Evolutionary conservation across 768 basidiomycete genomes (phyloP).

Genomic region (Agaricus subrufescens): DNA sequence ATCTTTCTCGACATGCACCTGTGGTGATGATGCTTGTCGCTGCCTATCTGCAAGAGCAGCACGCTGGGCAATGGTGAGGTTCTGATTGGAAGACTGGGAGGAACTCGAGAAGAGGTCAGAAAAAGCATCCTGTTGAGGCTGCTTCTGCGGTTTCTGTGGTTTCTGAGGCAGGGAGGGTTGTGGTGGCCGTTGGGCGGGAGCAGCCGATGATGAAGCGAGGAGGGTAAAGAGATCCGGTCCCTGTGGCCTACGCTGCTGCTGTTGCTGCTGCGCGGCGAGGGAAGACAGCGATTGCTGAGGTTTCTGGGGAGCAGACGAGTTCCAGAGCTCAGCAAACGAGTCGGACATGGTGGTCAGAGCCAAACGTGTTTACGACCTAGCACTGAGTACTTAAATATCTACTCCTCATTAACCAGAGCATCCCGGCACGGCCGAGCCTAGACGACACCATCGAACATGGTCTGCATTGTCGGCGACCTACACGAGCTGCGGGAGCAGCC

Average conservation of each 20-base stretch:
- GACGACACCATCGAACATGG: neutral
- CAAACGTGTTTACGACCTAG: no score
- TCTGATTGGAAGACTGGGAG: slow-evolving; percentile 21
- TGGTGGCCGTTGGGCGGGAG: slow-evolving; percentile 15
- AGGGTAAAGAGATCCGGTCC: slow-evolving; percentile 10
- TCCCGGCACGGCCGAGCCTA: neutral
- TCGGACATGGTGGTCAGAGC: slow-evolving; percentile 44
- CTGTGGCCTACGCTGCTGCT: neutral
- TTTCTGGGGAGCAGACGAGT: slow-evolving; percentile 47
- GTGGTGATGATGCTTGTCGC: slow-evolving; percentile 18
- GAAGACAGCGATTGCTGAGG: slow-evolving; percentile 31
- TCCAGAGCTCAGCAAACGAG: slow-evolving; percentile 78
- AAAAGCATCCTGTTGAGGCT: slow-evolving; percentile 60
- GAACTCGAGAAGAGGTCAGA: slow-evolving; percentile 56
- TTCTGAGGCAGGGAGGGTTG: slow-evolving; percentile 17
- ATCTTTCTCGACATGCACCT: slow-evolving; percentile 23
- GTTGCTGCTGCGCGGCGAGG: slow-evolving; percentile 7
- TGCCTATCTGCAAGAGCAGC: slow-evolving; percentile 11
- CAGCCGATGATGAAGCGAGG: slow-evolving; percentile 14
- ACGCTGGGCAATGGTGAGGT: slow-evolving; percentile 73
- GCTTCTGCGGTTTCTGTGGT: neutral
- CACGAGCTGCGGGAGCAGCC: neutral
- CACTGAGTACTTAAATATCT: no score
- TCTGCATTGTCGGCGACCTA: neutral
- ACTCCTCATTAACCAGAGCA: no score